These are phyloP conservation scores for Tuber borchii DNA, from an alignment of 495 filamentous ascomycete species.

Conservation along the genomic window DNA sequence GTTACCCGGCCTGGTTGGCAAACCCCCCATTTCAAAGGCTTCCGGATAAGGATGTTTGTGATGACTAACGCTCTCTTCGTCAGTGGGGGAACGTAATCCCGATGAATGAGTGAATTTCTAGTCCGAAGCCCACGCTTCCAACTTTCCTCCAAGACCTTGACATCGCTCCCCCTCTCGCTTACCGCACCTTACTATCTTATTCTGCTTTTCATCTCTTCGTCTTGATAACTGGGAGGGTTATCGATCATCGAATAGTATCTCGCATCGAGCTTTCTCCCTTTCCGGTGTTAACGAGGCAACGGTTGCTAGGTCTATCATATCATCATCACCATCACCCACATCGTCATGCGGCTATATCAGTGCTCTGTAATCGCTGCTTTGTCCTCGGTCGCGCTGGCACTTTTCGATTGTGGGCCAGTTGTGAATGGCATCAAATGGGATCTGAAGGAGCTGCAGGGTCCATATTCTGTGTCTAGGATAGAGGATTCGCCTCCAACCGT, in stretches of 20 bases:
- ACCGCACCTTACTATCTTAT: background rate
- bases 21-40: background rate
- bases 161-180: background rate
- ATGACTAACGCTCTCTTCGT: background rate
- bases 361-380: conserved; percentile 9
- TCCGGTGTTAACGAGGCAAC: conserved; percentile 5
- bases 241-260: background rate
- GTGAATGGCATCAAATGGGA: conserved; percentile 49
- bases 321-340: background rate
- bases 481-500: conserved; percentile 47
- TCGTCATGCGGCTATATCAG: conserved; percentile 2
- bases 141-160: background rate
- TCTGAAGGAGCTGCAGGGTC: conserved; percentile 60
- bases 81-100: background rate
- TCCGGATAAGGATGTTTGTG: background rate
- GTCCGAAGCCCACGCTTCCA: background rate
- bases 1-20: background rate
- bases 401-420: conserved; percentile 20
- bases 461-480: conserved; percentile 63
- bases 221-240: background rate
- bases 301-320: background rate
- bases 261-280: background rate
- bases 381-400: conserved; percentile 20
- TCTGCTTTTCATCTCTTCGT: background rate
- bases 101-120: background rate